These are phyloP conservation scores for Xerocomellus amylosporus DNA, from an alignment of 768 basidiomycete genomes.

Conservation along the genomic window DNA sequence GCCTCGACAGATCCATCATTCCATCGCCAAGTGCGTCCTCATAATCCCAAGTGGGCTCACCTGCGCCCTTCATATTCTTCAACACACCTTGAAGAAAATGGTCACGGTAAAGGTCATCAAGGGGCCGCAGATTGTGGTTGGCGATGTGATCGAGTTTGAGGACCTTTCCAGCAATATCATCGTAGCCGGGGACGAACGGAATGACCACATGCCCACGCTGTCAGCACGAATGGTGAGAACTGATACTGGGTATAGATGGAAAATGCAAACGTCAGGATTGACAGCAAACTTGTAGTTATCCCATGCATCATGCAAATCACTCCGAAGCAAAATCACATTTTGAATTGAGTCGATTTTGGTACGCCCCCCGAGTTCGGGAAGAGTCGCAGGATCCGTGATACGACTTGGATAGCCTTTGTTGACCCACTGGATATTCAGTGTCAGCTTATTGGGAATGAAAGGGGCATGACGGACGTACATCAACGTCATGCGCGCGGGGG, in stretches of 20 bases:
- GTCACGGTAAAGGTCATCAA: constrained; percentile 32
- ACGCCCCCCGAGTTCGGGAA: constrained; percentile 5
- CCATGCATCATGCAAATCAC: constrained; percentile 27
- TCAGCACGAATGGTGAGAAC: background rate
- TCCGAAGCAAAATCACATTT: constrained; percentile 27
- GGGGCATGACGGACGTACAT: background rate
- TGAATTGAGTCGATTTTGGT: constrained; percentile 26
- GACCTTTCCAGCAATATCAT: background rate
- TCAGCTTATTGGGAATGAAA: background rate
- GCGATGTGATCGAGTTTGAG: constrained; percentile 29
- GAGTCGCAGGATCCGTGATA: constrained; percentile 18
- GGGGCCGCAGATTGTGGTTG: constrained; percentile 29
- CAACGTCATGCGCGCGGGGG: constrained; percentile 25
- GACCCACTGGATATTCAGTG: constrained; percentile 22
- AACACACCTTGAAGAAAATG: constrained; percentile 35
- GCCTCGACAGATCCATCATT: background rate
- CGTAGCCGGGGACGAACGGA: background rate
- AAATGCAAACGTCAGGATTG: constrained; percentile 23
- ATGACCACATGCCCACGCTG: background rate
- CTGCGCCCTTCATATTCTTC: constrained; percentile 35
- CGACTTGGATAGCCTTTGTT: constrained; percentile 16
- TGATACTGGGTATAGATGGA: background rate
- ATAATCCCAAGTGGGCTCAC: constrained; percentile 27
- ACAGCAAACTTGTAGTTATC: constrained; percentile 28
- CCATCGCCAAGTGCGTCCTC: background rate